These are phyloP conservation scores for Aspergillus indologenus DNA, from an alignment of 495 filamentous ascomycete species.

Conservation along the genomic window DNA sequence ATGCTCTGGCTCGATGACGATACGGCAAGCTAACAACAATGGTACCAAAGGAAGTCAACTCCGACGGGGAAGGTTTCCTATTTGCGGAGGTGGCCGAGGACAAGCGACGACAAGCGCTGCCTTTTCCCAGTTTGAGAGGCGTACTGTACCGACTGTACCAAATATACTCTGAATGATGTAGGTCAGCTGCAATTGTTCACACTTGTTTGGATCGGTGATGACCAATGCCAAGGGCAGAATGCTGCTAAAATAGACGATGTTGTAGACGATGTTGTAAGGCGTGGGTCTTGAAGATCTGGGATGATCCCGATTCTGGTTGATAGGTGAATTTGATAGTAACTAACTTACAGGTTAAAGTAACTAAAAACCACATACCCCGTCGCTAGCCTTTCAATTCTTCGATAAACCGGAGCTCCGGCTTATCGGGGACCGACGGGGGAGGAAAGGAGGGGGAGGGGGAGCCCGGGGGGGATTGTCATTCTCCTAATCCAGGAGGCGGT, in stretches of 20 bases:
- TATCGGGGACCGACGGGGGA: not conserved
- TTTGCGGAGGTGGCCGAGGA: constrained; percentile 24
- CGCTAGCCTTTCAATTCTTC: not conserved
- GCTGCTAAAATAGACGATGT: too few relatives aligned
- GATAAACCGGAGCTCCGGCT: not conserved
- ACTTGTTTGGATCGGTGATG: not conserved
- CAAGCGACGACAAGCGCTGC: constrained; percentile 30
- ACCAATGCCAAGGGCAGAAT: not conserved
- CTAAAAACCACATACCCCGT: not conserved
- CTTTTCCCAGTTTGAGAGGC: too few relatives aligned
- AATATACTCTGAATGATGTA: not conserved
- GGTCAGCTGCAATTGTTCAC: not conserved
- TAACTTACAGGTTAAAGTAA: too few relatives aligned
- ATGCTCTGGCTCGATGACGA: not conserved
- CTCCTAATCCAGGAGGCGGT: not conserved
- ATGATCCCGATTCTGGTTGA: too few relatives aligned
- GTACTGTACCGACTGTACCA: too few relatives aligned
- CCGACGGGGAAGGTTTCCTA: constrained; percentile 13
- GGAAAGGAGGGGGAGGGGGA: too few relatives aligned
- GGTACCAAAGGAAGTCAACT: constrained; percentile 3
- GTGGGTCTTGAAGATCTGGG: not conserved
- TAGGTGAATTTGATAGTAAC: too few relatives aligned
- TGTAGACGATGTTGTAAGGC: not conserved
- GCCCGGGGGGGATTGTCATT: too few relatives aligned
- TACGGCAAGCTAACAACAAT: not conserved